Percentiles rank a stretch among this genome's conserved stretches.
Conservation (phyloP, 306 rosid genomes). For the Alnus rubra region DNA sequence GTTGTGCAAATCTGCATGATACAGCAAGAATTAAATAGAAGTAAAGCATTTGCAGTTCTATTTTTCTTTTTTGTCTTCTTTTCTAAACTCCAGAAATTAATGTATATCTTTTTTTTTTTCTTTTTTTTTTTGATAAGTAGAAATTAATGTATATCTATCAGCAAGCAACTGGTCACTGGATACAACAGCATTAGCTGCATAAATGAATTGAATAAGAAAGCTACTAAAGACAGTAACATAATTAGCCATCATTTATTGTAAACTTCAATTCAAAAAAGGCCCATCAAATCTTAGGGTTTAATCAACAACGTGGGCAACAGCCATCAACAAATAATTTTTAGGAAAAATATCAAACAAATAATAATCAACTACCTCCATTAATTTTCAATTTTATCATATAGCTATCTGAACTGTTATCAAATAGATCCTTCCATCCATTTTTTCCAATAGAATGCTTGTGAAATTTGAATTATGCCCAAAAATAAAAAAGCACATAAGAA, state of each 20-base stretch:
- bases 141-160: not conserved
- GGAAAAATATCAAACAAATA: no score
- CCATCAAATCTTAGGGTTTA: conserved; percentile 3
- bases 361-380: no score
- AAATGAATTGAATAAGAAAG: not conserved
- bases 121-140: no score
- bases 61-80: not conserved
- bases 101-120: no score
- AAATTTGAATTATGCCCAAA: no score
- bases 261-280: not conserved
- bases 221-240: not conserved
- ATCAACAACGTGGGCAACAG: not conserved
- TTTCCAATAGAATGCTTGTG: no score
- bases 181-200: not conserved
- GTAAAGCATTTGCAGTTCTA: not conserved
- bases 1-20: conserved; percentile 77
- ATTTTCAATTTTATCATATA: no score
- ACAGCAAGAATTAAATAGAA: not conserved
- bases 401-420: no score
- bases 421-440: no score
- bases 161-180: not conserved
- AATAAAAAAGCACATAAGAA: no score
- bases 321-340: not conserved
- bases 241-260: not conserved
- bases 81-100: not conserved